Percentiles rank a stretch among this genome's conserved stretches.
phyloP scores from a whole-genome alignment of 2,329 filamentous ascomycete species.

The Colletotrichum camelliae region DNA sequence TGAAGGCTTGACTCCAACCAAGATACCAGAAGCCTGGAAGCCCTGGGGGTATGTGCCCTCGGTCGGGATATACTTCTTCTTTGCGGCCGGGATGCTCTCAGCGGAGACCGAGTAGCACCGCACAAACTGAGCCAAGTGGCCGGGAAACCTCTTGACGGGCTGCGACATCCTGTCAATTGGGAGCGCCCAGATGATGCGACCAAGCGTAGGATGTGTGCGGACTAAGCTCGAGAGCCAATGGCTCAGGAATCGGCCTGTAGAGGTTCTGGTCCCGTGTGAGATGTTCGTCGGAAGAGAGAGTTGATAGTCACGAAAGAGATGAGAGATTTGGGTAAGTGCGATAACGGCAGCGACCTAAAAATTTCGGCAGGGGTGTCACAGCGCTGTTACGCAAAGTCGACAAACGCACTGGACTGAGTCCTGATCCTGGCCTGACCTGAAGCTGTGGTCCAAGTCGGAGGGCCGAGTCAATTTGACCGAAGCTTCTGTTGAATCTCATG shows the following conservation, averaged over 20 bases:
- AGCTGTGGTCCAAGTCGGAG: not conserved
- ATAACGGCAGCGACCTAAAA: constrained; percentile 8
- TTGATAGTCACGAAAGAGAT: not conserved
- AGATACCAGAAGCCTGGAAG: constrained; percentile 84
- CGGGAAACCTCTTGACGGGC: constrained; percentile 20
- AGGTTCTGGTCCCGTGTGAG: not conserved
- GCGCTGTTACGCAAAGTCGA: not conserved
- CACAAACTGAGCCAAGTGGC: constrained; percentile 25
- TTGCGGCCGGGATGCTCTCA: constrained; percentile 73
- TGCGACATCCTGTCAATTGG: constrained; percentile 17
- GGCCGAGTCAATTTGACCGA: not conserved
- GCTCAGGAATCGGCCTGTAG: not conserved
- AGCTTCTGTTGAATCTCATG: not conserved
- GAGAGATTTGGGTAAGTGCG: constrained; percentile 14
- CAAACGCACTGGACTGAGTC: too few species aligned
- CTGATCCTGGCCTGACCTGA: not conserved
- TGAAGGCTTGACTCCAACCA: constrained; percentile 91
- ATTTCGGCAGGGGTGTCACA: constrained; percentile 7
- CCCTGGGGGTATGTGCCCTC: constrained; percentile 88
- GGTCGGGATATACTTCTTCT: constrained; percentile 88
- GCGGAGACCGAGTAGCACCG: constrained; percentile 66
- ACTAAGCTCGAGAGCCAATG: constrained; percentile 6
- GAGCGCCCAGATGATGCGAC: not conserved
- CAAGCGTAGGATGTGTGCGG: not conserved
- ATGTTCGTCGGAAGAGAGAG: not conserved